These are phyloP conservation scores for Cudoniella acicularis DNA, from an alignment of 495 filamentous ascomycete species.

Conservation along the genomic window DNA sequence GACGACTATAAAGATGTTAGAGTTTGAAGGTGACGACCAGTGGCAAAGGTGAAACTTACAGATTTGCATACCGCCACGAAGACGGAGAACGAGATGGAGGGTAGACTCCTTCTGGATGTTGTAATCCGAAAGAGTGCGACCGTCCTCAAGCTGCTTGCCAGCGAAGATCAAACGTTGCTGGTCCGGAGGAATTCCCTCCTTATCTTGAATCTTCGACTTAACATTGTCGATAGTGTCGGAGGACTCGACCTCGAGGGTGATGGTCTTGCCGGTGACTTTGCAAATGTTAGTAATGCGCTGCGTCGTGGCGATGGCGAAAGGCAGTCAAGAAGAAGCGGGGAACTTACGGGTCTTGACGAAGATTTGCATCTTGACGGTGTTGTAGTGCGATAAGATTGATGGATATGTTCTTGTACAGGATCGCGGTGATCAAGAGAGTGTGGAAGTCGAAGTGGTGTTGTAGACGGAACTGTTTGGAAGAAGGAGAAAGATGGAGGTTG, in stretches of 20 bases:
- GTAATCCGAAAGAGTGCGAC: slow-evolving; percentile 94
- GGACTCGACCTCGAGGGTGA: slow-evolving; percentile 98
- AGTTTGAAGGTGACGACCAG: slow-evolving; percentile 22
- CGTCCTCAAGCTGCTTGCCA: slow-evolving; percentile 97
- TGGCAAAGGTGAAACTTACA: slow-evolving; percentile 31
- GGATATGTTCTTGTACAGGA: slow-evolving; percentile 14
- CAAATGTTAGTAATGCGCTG: slow-evolving; percentile 27
- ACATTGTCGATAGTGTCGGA: slow-evolving; percentile 99
- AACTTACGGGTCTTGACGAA: slow-evolving; percentile 94
- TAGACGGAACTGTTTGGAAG: slow-evolving; percentile 9
- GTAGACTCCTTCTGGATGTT: slow-evolving; percentile 99
- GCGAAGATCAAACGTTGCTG: slow-evolving; percentile 99
- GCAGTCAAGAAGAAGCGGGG: slow-evolving; percentile 21
- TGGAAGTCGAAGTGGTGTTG: slow-evolving; percentile 14
- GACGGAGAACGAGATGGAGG: slow-evolving; percentile 92
- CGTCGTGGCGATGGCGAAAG: slow-evolving; percentile 23
- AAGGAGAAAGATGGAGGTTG: slow-evolving; percentile 13
- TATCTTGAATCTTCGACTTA: slow-evolving; percentile 98
- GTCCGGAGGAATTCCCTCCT: slow-evolving; percentile 97
- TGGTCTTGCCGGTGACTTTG: slow-evolving; percentile 93
- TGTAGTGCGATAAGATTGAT: neutral
- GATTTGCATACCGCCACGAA: slow-evolving; percentile 99
- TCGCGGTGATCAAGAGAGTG: slow-evolving; percentile 3
- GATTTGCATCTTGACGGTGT: slow-evolving; percentile 74
- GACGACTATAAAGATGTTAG: slow-evolving; percentile 48